Conservation (phyloP, 2,329 filamentous ascomycete genomes). For the Xylariales sp. region DNA sequence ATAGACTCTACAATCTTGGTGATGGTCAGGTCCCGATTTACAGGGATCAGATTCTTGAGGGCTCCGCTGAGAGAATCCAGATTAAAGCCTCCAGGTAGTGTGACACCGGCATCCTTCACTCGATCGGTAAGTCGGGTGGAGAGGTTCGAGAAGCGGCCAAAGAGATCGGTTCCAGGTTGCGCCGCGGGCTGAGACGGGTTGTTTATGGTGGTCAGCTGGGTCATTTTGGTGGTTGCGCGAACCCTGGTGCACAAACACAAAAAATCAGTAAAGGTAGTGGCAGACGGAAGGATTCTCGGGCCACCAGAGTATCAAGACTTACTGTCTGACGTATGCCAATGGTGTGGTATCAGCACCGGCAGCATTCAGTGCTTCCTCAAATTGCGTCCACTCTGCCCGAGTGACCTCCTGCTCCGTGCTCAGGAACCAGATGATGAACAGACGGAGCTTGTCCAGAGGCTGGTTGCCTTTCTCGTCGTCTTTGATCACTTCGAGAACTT, state of each 20-base stretch:
- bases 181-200: conserved; percentile 62
- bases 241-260: conserved; percentile 64
- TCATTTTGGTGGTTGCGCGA: conserved; percentile 94
- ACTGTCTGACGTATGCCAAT: conserved; percentile 83
- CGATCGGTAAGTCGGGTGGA: conserved; percentile 89
- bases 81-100: conserved; percentile 67
- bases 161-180: conserved; percentile 67
- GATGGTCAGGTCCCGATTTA: conserved; percentile 89
- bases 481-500: conserved; percentile 83
- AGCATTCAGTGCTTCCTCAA: conserved; percentile 76
- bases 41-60: conserved; percentile 97
- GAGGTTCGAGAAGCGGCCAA: conserved; percentile 88
- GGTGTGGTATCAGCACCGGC: conserved; percentile 73
- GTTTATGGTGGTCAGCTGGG: conserved; percentile 90
- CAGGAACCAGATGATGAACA: conserved; percentile 97
- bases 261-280: conserved; percentile 16
- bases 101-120: conserved; percentile 83
- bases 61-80: conserved; percentile 93
- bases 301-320: conserved; percentile 32
- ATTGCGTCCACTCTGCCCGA: conserved; percentile 76
- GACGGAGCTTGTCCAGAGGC: conserved; percentile 80
- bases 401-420: conserved; percentile 88
- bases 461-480: conserved; percentile 78
- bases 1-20: conserved; percentile 98
- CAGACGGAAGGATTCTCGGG: neutral